phyloP scores from a whole-genome alignment of 2,329 filamentous ascomycete species.

The Fusarium sp. region DNA sequence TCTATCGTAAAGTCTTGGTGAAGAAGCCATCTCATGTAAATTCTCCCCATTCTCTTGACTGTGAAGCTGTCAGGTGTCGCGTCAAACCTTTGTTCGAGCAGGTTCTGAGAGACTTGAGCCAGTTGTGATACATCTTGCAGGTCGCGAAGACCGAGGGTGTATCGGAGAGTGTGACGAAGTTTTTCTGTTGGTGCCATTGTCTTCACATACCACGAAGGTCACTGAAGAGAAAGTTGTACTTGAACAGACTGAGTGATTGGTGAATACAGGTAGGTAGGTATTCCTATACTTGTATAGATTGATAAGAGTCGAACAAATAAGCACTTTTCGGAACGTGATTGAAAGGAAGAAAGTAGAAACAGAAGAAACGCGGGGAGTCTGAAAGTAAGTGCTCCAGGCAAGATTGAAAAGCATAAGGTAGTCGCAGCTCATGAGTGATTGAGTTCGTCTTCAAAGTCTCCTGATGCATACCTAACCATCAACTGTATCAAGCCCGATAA shows the following conservation, averaged over 20 bases:
- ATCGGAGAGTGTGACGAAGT: slow-evolving; percentile 32
- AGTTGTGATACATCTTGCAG: slow-evolving; percentile 34
- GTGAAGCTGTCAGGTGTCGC: slow-evolving; percentile 13
- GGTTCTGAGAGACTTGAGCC: slow-evolving; percentile 36
- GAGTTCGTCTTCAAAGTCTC: not conserved
- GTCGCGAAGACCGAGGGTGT: slow-evolving; percentile 35
- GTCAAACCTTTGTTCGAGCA: slow-evolving; percentile 33
- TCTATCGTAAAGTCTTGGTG: slow-evolving; percentile 4
- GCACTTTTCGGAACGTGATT: not conserved
- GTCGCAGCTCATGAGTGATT: not conserved
- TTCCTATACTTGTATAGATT: not conserved
- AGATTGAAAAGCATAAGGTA: not conserved
- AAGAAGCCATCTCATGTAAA: slow-evolving; percentile 43
- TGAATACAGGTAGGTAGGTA: not conserved
- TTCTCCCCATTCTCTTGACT: slow-evolving; percentile 24
- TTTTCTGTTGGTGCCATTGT: slow-evolving; percentile 30
- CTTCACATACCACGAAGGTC: not conserved
- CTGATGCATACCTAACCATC: not conserved
- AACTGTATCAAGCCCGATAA: not conserved
- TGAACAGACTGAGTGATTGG: not conserved
- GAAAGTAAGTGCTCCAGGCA: not conserved
- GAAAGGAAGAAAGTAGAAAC: not conserved
- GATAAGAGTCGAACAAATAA: not conserved
- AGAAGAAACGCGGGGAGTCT: not conserved
- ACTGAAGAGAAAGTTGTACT: not conserved